A percentile compares a stretch with the other conserved stretches of the same genome.
Evolutionary conservation across 1,139 yeast species (phyloP).

Genomic region (Pichia sp.): DNA sequence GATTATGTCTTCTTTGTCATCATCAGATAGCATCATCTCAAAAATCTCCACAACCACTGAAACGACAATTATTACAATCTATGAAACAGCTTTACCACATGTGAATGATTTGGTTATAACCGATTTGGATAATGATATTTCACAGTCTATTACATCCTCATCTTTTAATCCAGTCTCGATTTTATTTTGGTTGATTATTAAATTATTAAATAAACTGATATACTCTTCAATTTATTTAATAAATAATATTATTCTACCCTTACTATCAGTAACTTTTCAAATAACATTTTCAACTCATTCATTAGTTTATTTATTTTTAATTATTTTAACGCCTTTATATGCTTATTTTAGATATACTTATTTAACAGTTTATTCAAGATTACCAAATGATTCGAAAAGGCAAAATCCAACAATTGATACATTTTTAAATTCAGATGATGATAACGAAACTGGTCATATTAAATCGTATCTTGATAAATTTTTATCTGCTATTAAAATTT

Average conservation of each 20-base stretch:
- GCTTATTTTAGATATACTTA: constrained; percentile 44
- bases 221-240: constrained; percentile 16
- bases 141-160: neutral
- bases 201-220: constrained; percentile 13
- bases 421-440: constrained; percentile 31
- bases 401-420: constrained; percentile 41
- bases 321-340: constrained; percentile 27
- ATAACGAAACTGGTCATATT: constrained; percentile 35
- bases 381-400: constrained; percentile 42
- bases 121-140: neutral
- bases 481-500: constrained; percentile 82
- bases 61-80: too few species aligned
- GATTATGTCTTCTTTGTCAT: too few species aligned
- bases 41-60: too few species aligned
- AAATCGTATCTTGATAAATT: constrained; percentile 79
- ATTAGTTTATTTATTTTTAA: constrained; percentile 19
- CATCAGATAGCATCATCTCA: too few species aligned
- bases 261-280: constrained; percentile 24
- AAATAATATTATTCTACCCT: constrained; percentile 18
- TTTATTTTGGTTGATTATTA: constrained; percentile 19
- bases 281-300: constrained; percentile 28
- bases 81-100: too few species aligned
- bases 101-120: neutral
- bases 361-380: constrained; percentile 45
- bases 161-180: constrained; percentile 9